Conservation (phyloP, 176 grass and related monocot species). For the Canna indica region DNA sequence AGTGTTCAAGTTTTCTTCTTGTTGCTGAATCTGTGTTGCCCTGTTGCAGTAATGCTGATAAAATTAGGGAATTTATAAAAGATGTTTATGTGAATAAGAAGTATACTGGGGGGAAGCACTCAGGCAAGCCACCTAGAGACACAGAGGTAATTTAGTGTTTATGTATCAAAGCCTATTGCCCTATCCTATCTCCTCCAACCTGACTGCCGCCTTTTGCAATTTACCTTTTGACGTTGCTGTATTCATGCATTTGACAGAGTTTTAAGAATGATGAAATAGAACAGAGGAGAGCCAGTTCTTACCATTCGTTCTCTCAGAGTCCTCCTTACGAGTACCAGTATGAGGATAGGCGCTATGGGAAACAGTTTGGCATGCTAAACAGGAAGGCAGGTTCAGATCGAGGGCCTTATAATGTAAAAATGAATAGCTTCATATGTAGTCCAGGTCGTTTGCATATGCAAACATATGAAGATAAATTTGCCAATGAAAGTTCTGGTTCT, state of each 20-base stretch:
- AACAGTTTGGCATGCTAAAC: slow-evolving; percentile 50
- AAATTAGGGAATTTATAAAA: slow-evolving; percentile 94
- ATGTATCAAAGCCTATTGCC: background rate
- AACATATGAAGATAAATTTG: slow-evolving; percentile 73
- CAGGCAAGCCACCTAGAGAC: slow-evolving; percentile 37
- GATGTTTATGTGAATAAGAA: slow-evolving; percentile 96
- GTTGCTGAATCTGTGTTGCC: slow-evolving; percentile 19
- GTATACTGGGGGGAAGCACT: slow-evolving; percentile 51
- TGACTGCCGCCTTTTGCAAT: background rate
- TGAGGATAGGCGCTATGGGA: slow-evolving; percentile 92
- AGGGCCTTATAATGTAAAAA: slow-evolving; percentile 57
- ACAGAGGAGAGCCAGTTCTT: slow-evolving; percentile 60
- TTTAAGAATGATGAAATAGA: slow-evolving; percentile 51
- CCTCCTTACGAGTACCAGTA: slow-evolving; percentile 95
- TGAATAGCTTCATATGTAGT: slow-evolving; percentile 55
- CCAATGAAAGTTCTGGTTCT: slow-evolving; percentile 74
- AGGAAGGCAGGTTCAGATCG: slow-evolving; percentile 61
- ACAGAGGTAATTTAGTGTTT: slow-evolving; percentile 38
- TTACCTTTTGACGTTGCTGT: background rate
- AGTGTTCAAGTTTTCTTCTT: background rate
- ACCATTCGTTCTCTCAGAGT: slow-evolving; percentile 98
- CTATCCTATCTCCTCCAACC: background rate
- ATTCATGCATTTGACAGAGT: slow-evolving; percentile 36
- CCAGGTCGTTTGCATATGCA: slow-evolving; percentile 42
- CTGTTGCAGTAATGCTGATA: slow-evolving; percentile 69